Evolutionary conservation across 108 stramenopile genomes (phyloP).

Genomic region (Cyclostephanos invisitatus): DNA sequence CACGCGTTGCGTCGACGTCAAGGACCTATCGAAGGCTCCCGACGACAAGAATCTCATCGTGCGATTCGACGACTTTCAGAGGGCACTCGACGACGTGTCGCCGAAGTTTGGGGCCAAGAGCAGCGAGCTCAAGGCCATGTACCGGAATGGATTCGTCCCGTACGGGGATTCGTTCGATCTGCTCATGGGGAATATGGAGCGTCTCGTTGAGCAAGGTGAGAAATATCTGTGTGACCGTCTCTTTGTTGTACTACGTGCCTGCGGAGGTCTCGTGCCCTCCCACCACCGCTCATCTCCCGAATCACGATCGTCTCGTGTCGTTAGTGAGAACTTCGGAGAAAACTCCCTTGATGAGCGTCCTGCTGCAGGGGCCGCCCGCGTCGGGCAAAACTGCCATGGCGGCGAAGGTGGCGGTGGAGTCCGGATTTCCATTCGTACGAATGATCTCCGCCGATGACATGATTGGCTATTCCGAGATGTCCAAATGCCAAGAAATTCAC

Average conservation of each 20-base stretch:
- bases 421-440: slow-evolving; percentile 94
- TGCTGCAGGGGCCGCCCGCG: slow-evolving; percentile 82
- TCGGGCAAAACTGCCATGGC: slow-evolving; percentile 98
- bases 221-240: slow-evolving; percentile 4
- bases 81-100: slow-evolving; percentile 87
- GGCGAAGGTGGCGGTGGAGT: slow-evolving; percentile 91
- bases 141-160: slow-evolving; percentile 94
- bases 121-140: slow-evolving; percentile 89
- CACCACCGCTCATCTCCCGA: neutral
- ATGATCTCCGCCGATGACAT: slow-evolving; percentile 97
- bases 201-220: slow-evolving; percentile 89
- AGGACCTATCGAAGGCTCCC: slow-evolving; percentile 89
- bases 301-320: neutral
- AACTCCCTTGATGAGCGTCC: slow-evolving; percentile 92
- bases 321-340: slow-evolving; percentile 73
- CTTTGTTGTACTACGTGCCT: neutral
- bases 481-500: slow-evolving; percentile 90
- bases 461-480: slow-evolving; percentile 89
- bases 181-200: slow-evolving; percentile 77
- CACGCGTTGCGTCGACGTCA: slow-evolving; percentile 89
- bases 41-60: slow-evolving; percentile 86
- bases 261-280: neutral
- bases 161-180: slow-evolving; percentile 90
- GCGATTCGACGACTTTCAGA: slow-evolving; percentile 85
- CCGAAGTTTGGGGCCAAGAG: slow-evolving; percentile 95